Evolutionary conservation across 768 basidiomycete species (phyloP).

Genomic region (Pholiota microspora): DNA sequence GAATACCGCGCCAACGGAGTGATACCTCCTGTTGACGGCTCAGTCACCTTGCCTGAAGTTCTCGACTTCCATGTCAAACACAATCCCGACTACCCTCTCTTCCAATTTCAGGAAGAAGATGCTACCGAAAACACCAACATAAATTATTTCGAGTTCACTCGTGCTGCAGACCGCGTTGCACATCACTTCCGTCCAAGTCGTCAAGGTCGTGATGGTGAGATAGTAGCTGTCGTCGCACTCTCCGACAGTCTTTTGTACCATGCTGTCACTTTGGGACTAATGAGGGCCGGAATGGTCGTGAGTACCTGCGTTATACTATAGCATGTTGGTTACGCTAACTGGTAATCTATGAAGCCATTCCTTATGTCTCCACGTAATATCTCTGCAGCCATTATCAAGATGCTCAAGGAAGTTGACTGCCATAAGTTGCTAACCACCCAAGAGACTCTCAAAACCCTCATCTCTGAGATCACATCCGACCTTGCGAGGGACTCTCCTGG

Average conservation of each 20-base stretch:
- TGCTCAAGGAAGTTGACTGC: constrained; percentile 36
- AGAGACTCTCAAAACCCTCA: constrained; percentile 23
- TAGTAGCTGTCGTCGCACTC: constrained; percentile 35
- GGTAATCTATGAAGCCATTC: constrained; percentile 29
- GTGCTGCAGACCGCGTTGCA: constrained; percentile 41
- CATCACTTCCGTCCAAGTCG: constrained; percentile 34
- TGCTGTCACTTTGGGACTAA: constrained; percentile 35
- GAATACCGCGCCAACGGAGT: neutral
- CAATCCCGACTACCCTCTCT: constrained; percentile 30
- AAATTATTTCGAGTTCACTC: constrained; percentile 40
- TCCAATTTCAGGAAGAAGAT: constrained; percentile 24
- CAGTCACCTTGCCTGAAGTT: constrained; percentile 29
- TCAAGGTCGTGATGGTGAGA: constrained; percentile 25
- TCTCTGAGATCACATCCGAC: constrained; percentile 27
- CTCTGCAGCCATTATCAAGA: constrained; percentile 28
- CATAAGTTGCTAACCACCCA: constrained; percentile 34
- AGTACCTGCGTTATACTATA: constrained; percentile 5
- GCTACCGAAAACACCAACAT: constrained; percentile 24
- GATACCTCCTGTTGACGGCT: constrained; percentile 29
- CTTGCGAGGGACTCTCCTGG: constrained; percentile 8
- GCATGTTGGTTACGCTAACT: neutral
- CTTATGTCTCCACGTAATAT: constrained; percentile 40
- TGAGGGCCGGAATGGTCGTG: constrained; percentile 34
- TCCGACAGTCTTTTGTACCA: constrained; percentile 38
- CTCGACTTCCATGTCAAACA: constrained; percentile 31